A percentile compares a stretch with the other conserved stretches of the same genome.
Evolutionary conservation across 345 rosid genomes (phyloP).

Genomic region (Hypericum perforatum): DNA sequence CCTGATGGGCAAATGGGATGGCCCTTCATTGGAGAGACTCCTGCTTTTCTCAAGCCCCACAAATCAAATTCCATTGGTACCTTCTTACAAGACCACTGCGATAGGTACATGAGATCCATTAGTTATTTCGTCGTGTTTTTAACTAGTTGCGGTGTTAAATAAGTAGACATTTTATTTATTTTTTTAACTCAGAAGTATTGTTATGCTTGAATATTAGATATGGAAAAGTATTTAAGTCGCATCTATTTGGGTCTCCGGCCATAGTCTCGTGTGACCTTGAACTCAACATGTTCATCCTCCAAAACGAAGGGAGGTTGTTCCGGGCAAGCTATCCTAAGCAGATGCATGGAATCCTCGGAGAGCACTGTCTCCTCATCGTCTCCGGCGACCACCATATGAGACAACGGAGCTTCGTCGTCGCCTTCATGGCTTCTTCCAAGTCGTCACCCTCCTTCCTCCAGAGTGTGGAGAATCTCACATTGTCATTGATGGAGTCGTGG

Average conservation of each 20-base stretch:
- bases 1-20: constrained; percentile 67
- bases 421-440: constrained; percentile 41
- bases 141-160: not conserved
- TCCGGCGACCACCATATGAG: constrained; percentile 71
- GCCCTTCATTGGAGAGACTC: constrained; percentile 72
- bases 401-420: constrained; percentile 43
- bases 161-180: too few species aligned
- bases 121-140: not conserved
- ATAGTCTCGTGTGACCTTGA: constrained; percentile 78
- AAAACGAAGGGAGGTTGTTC: constrained; percentile 70
- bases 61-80: constrained; percentile 48
- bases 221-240: constrained; percentile 71
- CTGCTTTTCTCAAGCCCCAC: constrained; percentile 71
- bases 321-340: constrained; percentile 56
- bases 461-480: constrained; percentile 35
- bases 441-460: constrained; percentile 36
- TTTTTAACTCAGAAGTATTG: not conserved
- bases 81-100: constrained; percentile 56
- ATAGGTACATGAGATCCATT: constrained; percentile 26
- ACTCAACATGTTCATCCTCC: constrained; percentile 70
- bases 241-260: constrained; percentile 68
- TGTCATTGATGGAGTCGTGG: constrained; percentile 67
- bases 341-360: constrained; percentile 69
- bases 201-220: constrained; percentile 26
- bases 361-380: constrained; percentile 38